Base-by-base conservation (phyloP, 1,284 basidiomycete species). In the Microbotryum lychnidis-dioicae region DNA sequence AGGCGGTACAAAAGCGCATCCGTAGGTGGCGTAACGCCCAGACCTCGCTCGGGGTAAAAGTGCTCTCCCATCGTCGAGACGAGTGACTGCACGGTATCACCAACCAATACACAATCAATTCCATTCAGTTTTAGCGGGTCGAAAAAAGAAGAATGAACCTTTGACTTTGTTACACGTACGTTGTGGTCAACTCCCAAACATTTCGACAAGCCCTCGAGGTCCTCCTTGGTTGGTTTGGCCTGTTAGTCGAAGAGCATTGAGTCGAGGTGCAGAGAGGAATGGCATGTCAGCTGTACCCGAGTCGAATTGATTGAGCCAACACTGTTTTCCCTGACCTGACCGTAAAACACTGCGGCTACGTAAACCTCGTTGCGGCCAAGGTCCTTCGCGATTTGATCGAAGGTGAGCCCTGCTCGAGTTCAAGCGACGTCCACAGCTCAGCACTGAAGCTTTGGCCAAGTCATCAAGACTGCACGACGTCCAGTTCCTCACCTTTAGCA, bases 291-390 rank as follows among this genome's bases (percentile, higher is more conserved):
- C 16, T 42, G 2, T 4, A 12, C 14, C 37, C 16, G 18, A 18
- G 16, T 1, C 23, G 23, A n/a, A 23, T 14, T 2, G 1, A 3
- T 12, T 23, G 48, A 23, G 20, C 16, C 14, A n/a, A 21, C 1
- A 8, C 4, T 14, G 20, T 20, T 12, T n/a, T 16, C 14, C 21
- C 62, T 55, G 16, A 44, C 55, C 49, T 91, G 88, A 9, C 87
- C 89, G 69, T 89, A 91, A 76, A 92, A 89, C 48, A 87, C 81
- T 1, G 89, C 83, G 2, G 89, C 89, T n/a, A 89, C 81, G 87
- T 87, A 93, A 46, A 91, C 81, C 74, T 93, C 89, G 69, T 89
- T 86, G 70, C 82, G 84, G n/a, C 81, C 82, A 62, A 91, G 80
- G 16, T 78, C 78, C 62, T 84, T 79, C 6, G 82, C 87, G 66